These are phyloP conservation scores for Biancaea sappan DNA, from an alignment of 306 rosid species.

Conservation along the genomic window DNA sequence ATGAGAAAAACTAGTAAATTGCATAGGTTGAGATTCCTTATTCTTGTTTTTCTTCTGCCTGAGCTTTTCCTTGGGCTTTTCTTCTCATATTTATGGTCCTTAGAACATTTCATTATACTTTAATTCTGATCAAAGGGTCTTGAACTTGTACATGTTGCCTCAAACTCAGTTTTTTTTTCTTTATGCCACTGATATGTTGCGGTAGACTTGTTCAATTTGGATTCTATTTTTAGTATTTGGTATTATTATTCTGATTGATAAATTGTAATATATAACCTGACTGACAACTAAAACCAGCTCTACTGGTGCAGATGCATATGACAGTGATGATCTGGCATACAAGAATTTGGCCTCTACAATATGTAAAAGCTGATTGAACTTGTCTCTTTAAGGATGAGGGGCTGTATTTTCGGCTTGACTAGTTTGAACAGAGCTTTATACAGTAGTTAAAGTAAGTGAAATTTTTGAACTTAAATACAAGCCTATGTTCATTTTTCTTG, in stretches of 20 bases:
- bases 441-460: neutral
- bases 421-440: neutral
- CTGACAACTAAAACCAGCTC: constrained; percentile 29
- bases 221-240: constrained; percentile 16
- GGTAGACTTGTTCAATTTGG: constrained; percentile 1
- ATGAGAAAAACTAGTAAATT: neutral
- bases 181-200: constrained; percentile 5
- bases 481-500: too few species aligned
- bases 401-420: constrained; percentile 16
- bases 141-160: neutral
- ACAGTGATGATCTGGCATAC: constrained; percentile 81
- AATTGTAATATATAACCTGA: neutral
- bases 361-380: constrained; percentile 35
- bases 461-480: too few species aligned
- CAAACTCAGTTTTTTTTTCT: neutral
- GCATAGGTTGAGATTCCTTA: neutral
- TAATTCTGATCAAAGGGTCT: neutral
- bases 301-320: constrained; percentile 49
- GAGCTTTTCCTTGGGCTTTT: neutral
- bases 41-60: neutral
- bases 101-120: neutral
- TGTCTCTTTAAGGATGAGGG: constrained; percentile 28
- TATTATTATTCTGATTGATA: constrained; percentile 15
- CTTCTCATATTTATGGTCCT: neutral
- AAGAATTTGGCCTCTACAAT: constrained; percentile 50